These are phyloP conservation scores for Aspergillus nomiae DNA, from an alignment of 2,329 filamentous ascomycete genomes.

Conservation along the genomic window DNA sequence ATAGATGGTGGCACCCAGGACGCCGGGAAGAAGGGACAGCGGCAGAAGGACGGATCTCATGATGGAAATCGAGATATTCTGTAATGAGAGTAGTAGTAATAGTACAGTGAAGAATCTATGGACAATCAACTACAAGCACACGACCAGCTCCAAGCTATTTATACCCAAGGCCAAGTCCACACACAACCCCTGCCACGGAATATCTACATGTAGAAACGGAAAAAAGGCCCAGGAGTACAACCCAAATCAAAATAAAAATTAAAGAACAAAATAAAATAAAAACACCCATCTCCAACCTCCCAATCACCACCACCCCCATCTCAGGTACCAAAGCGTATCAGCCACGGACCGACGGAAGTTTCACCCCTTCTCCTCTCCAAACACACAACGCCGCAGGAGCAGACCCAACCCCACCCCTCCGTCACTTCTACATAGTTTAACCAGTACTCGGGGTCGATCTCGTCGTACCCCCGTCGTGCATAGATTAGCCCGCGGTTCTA, in stretches of 20 bases:
- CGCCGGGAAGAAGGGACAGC: slow-evolving; percentile 25
- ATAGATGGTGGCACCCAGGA: slow-evolving; percentile 31
- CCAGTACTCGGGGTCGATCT: background rate
- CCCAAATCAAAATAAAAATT: background rate
- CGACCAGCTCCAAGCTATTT: background rate
- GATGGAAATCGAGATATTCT: background rate
- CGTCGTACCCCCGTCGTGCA: background rate
- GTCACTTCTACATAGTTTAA: background rate
- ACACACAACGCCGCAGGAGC: background rate
- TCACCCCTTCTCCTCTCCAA: background rate
- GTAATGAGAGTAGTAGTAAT: background rate
- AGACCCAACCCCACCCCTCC: background rate
- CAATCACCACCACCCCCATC: background rate
- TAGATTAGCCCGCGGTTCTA: background rate
- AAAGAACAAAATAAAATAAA: background rate
- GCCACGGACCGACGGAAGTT: background rate
- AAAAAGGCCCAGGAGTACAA: background rate
- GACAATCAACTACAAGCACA: background rate
- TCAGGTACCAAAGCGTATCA: background rate
- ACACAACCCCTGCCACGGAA: background rate
- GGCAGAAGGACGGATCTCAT: slow-evolving; percentile 26
- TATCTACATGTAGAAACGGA: background rate
- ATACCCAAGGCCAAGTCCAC: background rate
- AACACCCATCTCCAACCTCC: background rate
- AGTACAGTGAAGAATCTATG: background rate